phyloP scores from a whole-genome alignment of 306 rosid species.

The Corylus americana region DNA sequence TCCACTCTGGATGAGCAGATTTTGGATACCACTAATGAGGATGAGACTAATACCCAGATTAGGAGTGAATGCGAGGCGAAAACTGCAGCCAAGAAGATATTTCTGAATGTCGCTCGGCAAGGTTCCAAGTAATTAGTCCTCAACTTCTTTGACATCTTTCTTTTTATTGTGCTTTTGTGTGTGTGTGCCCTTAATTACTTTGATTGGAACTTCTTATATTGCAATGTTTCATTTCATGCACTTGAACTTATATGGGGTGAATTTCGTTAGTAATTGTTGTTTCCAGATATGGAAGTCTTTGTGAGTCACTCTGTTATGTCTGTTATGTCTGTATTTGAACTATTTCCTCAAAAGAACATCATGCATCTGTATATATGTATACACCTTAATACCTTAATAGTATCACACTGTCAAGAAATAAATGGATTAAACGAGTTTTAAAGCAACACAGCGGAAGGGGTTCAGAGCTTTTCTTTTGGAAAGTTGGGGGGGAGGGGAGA shows the following conservation, averaged over 20 bases:
- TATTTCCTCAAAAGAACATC: too few species aligned
- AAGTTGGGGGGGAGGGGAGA: too few species aligned
- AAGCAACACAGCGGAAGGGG: too few species aligned
- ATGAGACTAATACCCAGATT: conserved; percentile 57
- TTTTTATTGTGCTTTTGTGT: not conserved
- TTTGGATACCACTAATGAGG: conserved; percentile 40
- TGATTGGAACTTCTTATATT: too few species aligned
- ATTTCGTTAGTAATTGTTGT: not conserved
- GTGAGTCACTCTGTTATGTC: too few species aligned
- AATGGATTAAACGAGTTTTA: too few species aligned
- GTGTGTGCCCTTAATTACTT: conserved; percentile 2
- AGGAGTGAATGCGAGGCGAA: conserved; percentile 77
- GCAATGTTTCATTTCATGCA: not conserved
- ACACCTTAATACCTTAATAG: too few species aligned
- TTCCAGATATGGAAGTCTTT: too few species aligned
- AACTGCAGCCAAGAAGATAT: conserved; percentile 81
- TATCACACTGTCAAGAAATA: too few species aligned
- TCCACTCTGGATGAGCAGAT: conserved; percentile 72
- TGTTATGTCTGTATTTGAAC: too few species aligned
- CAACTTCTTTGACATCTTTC: not conserved
- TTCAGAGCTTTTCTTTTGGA: too few species aligned
- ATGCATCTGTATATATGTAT: too few species aligned
- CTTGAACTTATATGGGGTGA: not conserved
- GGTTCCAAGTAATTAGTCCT: conserved; percentile 56
- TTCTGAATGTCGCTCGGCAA: conserved; percentile 73